Evolutionary conservation across 2,329 filamentous ascomycete species (phyloP), one percentile per base, ranked within the genome.

Genomic region (Aspergillus aculeatinus): DNA sequence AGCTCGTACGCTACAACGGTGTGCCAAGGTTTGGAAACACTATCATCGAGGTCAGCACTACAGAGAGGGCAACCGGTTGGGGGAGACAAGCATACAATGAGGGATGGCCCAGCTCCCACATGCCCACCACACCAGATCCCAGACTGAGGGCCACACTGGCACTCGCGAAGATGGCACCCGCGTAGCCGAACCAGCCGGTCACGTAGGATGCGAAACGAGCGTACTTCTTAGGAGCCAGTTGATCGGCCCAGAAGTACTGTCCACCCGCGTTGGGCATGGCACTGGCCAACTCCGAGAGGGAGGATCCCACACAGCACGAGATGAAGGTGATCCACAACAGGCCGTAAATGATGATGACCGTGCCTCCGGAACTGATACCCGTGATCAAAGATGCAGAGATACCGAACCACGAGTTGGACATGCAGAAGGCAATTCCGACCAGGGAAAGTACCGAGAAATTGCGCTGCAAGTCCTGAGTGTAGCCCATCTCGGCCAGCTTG

Each of bases 101-200:
- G 9, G 82, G 81, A 72, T 85, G 80, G 12, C 74, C 72, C 57
- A 85, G 67, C 64, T 83, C 80, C 70, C 79, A 83, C 67, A 82
- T 83, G 25, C 83, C 83, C 48, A 83, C 78, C 44, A 78, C 64
- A 2, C 78, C 82, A 64, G 76, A 76, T 4, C 77, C 81, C 55
- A 83, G 71, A 51, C 79, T 79, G 51, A 84, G 67, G 3, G 81
- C 79, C 19, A 83, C 80, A 70, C 80, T 82, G 19, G 83, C 82
- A 64, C 75, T 80, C 7, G 82, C 83, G 62, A 84, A 85, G 57
- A 85, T 79, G 23, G 78, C 76, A 16, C 82, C 82, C n/a, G 81
- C 80, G 77, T 81, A 85, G 2, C 81, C 81, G 60, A 84, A 77
- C 76, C 79, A 83, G 11, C 80, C 81, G 1, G 79, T 82, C 52